These are phyloP conservation scores for Beauveria varroae DNA, from an alignment of 2,329 filamentous ascomycete genomes.

Conservation along the genomic window DNA sequence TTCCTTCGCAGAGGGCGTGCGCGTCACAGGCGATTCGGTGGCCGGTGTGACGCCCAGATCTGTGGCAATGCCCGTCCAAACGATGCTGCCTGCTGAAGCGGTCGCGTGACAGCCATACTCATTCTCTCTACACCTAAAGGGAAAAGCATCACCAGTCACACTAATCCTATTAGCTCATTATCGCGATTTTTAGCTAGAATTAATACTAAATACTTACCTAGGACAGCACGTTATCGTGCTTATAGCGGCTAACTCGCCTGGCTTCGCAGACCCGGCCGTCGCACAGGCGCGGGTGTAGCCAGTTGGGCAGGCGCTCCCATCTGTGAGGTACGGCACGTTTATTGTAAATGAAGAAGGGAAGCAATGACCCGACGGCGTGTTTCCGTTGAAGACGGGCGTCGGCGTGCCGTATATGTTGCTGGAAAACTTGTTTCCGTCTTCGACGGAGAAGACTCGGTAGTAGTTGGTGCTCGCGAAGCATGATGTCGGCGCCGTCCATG, in stretches of 20 bases:
- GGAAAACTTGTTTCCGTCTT: not conserved
- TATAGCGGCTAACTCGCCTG: not conserved
- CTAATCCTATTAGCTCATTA: not conserved
- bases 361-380: constrained; percentile 9
- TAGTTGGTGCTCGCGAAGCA: constrained; percentile 12
- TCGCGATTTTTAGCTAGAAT: not conserved
- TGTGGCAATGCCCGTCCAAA: constrained; percentile 9
- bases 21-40: constrained; percentile 2
- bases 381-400: constrained; percentile 12
- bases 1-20: not conserved
- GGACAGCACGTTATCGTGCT: constrained; percentile 14
- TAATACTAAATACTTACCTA: not conserved
- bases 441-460: constrained; percentile 4
- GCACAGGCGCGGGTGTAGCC: constrained; percentile 14
- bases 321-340: constrained; percentile 8
- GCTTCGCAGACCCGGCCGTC: constrained; percentile 2
- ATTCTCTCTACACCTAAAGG: constrained; percentile 11
- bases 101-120: constrained; percentile 10
- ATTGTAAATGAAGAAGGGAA: constrained; percentile 11
- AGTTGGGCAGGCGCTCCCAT: constrained; percentile 10
- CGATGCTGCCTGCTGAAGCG: not conserved
- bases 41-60: not conserved
- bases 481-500: constrained; percentile 12
- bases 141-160: constrained; percentile 7
- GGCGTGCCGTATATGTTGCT: constrained; percentile 14